These are phyloP conservation scores for Lentinus polychrous DNA, from an alignment of 1,284 basidiomycete species.

Conservation along the genomic window DNA sequence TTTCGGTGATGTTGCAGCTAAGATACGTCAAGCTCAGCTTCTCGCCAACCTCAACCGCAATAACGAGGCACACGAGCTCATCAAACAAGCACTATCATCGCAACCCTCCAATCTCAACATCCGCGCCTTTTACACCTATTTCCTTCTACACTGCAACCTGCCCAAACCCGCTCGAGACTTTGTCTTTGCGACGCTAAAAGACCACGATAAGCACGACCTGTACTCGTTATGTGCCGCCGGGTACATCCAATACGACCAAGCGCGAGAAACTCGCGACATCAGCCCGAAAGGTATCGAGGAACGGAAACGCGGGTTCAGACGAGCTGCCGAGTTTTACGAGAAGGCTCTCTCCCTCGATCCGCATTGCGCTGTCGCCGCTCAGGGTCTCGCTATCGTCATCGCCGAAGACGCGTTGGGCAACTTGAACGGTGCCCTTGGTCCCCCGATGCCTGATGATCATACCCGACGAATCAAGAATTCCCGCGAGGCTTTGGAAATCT, in stretches of 20 bases:
- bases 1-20: constrained; percentile 56
- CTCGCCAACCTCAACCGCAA: constrained; percentile 58
- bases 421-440: constrained; percentile 43
- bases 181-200: constrained; percentile 77
- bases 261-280: constrained; percentile 67
- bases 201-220: constrained; percentile 80
- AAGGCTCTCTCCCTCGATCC: constrained; percentile 81
- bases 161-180: constrained; percentile 78
- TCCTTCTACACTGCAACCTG: constrained; percentile 73
- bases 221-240: constrained; percentile 87
- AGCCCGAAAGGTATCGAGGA: constrained; percentile 60
- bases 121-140: constrained; percentile 82
- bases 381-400: constrained; percentile 86
- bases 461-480: constrained; percentile 63
- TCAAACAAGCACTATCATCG: constrained; percentile 80
- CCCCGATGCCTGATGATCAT: constrained; percentile 50
- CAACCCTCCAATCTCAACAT: constrained; percentile 70
- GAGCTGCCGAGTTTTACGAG: constrained; percentile 85
- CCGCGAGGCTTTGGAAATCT: constrained; percentile 79
- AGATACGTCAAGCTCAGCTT: constrained; percentile 83
- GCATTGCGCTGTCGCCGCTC: constrained; percentile 83
- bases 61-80: constrained; percentile 76
- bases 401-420: constrained; percentile 82
- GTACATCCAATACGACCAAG: constrained; percentile 78
- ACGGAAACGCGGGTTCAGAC: constrained; percentile 68